Evolutionary conservation across 768 basidiomycete genomes (phyloP).

Genomic region (Rhodotorula paludigena): DNA sequence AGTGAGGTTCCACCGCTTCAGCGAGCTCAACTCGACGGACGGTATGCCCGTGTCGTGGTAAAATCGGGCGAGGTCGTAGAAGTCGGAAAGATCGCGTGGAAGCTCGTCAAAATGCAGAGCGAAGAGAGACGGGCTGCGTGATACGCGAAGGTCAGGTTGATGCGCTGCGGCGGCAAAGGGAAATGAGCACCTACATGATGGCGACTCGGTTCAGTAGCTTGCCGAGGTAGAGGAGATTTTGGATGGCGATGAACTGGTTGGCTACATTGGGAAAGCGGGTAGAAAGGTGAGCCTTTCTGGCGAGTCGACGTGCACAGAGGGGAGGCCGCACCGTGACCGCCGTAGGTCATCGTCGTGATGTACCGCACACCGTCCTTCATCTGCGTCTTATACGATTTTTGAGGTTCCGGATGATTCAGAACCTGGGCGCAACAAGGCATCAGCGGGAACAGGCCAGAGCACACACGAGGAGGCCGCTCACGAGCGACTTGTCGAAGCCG

Average conservation of each 20-base stretch:
- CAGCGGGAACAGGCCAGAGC: not conserved
- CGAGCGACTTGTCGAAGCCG: not conserved
- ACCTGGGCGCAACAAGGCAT: not conserved
- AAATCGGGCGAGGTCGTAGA: conserved; percentile 35
- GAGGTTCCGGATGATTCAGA: conserved; percentile 8
- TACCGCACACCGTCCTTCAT: conserved; percentile 24
- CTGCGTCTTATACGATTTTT: conserved; percentile 13
- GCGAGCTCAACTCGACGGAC: conserved; percentile 7
- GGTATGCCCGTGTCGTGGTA: conserved; percentile 20
- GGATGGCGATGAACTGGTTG: conserved; percentile 37
- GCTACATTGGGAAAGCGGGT: conserved; percentile 1
- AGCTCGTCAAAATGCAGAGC: conserved; percentile 28
- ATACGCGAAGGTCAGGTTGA: not conserved
- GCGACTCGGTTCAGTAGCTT: conserved; percentile 30
- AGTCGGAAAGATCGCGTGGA: conserved; percentile 17
- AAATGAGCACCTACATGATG: conserved; percentile 10
- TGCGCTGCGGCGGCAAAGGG: not conserved
- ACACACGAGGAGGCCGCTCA: not conserved
- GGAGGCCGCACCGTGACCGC: conserved; percentile 26
- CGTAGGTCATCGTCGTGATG: conserved; percentile 22
- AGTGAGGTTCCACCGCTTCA: conserved; percentile 18
- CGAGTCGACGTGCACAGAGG: not conserved
- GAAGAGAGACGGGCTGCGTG: conserved; percentile 23
- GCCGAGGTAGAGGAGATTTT: conserved; percentile 30
- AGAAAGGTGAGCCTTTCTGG: not conserved